Evolutionary conservation across 208 protist genomes (phyloP), one percentile per base, ranked within the genome.

Genomic region (Trypanosoma avium): DNA sequence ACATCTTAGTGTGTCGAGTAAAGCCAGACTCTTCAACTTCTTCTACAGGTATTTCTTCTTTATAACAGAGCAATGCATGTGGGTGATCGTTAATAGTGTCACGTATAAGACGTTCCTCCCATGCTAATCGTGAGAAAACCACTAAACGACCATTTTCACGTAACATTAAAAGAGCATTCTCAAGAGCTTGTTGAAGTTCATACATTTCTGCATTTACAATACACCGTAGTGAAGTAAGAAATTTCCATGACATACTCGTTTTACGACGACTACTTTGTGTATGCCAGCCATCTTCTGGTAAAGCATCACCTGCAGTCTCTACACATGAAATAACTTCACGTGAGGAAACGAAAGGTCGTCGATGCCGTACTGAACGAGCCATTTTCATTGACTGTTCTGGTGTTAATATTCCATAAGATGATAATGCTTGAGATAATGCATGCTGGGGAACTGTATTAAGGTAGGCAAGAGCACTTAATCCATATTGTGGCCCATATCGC

Each of bases 1-100:
- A 93, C 85, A 96, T 87, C 61, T 91, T 90, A 27, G 84, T 90
- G 73, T 96, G 82, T 0, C 86, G 87, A 8, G 79, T 82, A 57
- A 89, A 84, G 0, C 82, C 86, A 61, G 85, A 59, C 24, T 73
- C 56, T 49, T 82, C 68, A 26, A 93, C 77, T 7, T 91, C 85
- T 2, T 90, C 70, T 5, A 80, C 49, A n/a, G 73, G 48, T 10
- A 96, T 67, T 9, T 64, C 42, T 48, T 93, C 86, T 8, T 36
- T 77, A 69, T 96, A 96, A 58, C 70, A 79, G n/a, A 93, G 73
- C 38, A 93, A 33, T 4, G 79, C 90, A 53, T 96, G 77, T 24
- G 90, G 90, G 58, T 96, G 90, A 30, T 73, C 69, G 2, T 81
- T 61, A 36, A 93, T 67, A 3, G 74, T 65, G n/a, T 59, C 59